Percentiles rank a stretch among this genome's conserved stretches.
phyloP scores from a whole-genome alignment of 179 eudicot genomes.

The Silene noctiflora region DNA sequence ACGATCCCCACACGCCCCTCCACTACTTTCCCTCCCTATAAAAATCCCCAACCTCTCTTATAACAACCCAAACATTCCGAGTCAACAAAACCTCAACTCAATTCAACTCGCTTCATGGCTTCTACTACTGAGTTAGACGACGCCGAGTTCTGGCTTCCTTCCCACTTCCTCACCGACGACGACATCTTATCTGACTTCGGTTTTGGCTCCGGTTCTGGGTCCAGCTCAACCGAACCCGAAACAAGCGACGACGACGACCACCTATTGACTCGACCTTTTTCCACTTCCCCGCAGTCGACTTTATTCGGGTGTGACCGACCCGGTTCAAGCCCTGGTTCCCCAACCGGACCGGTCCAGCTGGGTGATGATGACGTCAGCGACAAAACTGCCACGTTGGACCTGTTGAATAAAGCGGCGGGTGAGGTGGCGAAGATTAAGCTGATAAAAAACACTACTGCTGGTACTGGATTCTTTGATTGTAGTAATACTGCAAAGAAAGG shows the following conservation, averaged over 20 bases:
- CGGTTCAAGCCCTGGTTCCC: conserved; percentile 21
- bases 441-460: conserved; percentile 11
- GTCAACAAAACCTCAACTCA: too few species aligned
- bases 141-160: conserved; percentile 68
- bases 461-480: conserved; percentile 39
- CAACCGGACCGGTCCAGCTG: conserved; percentile 8
- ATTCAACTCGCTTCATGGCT: conserved; percentile 33
- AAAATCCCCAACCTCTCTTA: not conserved
- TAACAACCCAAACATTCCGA: not conserved
- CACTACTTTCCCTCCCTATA: not conserved
- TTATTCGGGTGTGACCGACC: conserved; percentile 20
- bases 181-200: conserved; percentile 46
- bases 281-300: conserved; percentile 39
- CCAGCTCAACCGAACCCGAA: conserved; percentile 30
- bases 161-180: conserved; percentile 63
- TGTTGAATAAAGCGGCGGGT: conserved; percentile 32
- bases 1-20: not conserved
- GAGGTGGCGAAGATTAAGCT: conserved; percentile 30
- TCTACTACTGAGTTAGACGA: conserved; percentile 40
- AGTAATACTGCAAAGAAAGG: conserved; percentile 17
- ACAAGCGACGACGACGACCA: conserved; percentile 52
- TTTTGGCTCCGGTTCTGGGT: not conserved
- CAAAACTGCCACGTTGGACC: conserved; percentile 23
- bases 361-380: not conserved
- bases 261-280: conserved; percentile 19